Percentiles rank a stretch among this genome's conserved stretches.
Conservation (phyloP, 306 rosid genomes). For the Crataegus laevigata region DNA sequence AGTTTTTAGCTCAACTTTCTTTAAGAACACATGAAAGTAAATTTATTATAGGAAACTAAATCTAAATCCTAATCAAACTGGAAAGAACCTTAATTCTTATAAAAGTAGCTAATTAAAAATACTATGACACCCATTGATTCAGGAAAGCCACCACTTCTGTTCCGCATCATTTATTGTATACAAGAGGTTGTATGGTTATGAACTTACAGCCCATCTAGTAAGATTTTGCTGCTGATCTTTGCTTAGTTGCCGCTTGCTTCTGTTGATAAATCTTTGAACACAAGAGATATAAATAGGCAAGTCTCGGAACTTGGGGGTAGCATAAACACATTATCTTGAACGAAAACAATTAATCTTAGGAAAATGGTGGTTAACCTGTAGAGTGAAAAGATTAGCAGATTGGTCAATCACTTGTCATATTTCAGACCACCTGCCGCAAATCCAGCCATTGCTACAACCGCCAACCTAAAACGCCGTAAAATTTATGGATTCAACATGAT, state of each 20-base stretch:
- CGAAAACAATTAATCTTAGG: neutral
- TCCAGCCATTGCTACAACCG: constrained; percentile 94
- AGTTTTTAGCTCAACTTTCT: too few species aligned
- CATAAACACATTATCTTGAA: neutral
- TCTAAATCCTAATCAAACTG: too few species aligned
- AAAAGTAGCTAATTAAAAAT: too few species aligned
- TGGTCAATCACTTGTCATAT: constrained; percentile 80
- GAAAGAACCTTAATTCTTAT: too few species aligned
- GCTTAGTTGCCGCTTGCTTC: constrained; percentile 79
- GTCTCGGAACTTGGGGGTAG: neutral
- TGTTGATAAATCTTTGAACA: constrained; percentile 72
- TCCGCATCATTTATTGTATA: too few species aligned
- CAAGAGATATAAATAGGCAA: neutral
- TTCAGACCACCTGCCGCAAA: constrained; percentile 83
- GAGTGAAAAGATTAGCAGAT: constrained; percentile 49
- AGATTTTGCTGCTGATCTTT: constrained; percentile 95
- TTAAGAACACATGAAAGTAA: too few species aligned
- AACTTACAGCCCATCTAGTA: constrained; percentile 96
- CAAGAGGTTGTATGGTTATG: neutral
- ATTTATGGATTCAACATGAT: neutral
- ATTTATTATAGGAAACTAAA: too few species aligned
- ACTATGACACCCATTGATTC: too few species aligned
- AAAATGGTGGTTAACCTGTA: constrained; percentile 24
- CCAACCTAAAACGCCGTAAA: constrained; percentile 40
- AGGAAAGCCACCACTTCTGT: too few species aligned